phyloP scores from a whole-genome alignment of 192 early-diverging fungal genomes.

The Rhizophagus clarus region DNA sequence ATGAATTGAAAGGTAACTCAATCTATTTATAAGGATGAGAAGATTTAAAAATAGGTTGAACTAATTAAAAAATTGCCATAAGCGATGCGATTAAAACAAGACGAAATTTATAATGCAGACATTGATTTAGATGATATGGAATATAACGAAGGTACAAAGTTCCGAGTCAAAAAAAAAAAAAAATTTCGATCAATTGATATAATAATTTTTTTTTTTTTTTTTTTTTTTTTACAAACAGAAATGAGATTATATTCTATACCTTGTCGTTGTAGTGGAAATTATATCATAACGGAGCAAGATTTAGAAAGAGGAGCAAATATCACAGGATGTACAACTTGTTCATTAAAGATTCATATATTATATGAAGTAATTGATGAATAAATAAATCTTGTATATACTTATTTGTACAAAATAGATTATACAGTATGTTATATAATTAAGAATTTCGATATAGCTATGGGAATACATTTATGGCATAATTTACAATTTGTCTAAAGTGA shows the following conservation, averaged over 20 bases:
- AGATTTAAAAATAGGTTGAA: no score
- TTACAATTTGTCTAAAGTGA: no score
- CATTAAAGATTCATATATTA: constrained; percentile 67
- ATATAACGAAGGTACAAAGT: constrained; percentile 63
- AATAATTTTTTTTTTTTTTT: background rate
- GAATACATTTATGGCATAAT: no score
- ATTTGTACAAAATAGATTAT: no score
- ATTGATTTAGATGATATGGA: constrained; percentile 85
- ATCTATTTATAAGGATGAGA: background rate
- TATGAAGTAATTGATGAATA: constrained; percentile 49
- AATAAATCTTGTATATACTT: background rate
- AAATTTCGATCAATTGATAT: background rate
- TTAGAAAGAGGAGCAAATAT: constrained; percentile 65
- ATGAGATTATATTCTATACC: constrained; percentile 45
- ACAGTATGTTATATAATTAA: no score
- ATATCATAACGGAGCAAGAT: constrained; percentile 63
- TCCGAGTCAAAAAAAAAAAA: background rate
- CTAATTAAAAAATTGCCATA: background rate
- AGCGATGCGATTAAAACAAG: constrained; percentile 40
- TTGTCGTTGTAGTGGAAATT: constrained; percentile 70
- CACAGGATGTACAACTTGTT: constrained; percentile 68
- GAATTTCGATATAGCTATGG: no score
- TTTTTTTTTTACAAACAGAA: constrained; percentile 28
- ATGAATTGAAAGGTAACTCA: constrained; percentile 45
- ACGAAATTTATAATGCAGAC: constrained; percentile 69